Base-by-base conservation (phyloP, 2,329 filamentous ascomycete species). In the Cladophialophora exuberans region DNA sequence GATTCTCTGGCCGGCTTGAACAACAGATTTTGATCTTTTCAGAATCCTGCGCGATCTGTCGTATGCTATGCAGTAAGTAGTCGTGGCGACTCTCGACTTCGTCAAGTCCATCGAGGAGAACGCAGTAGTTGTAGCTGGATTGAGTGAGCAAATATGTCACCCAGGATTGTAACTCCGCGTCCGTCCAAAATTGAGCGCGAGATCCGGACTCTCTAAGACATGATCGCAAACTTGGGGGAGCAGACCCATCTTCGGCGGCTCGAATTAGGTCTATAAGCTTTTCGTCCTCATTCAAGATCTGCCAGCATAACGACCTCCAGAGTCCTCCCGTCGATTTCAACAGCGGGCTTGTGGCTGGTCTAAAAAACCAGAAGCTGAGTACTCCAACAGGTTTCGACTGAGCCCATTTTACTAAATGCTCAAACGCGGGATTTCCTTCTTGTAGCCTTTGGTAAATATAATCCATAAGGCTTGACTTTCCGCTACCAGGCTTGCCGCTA, bases 401-500 rank as follows among this genome's bases (percentile, higher is more conserved):
- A 6, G 49, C 49, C 54, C 54, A 57, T 53, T n/a, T n/a, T 49
- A 38, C 26, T 6, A 57, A 33, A 28, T 25, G 17, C 11, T 7
- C 31, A 10, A 22, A 39, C 4, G 15, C 33, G 11, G 15, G 4
- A 4, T 18, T 6, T 6, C 20, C n/a, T 3, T 31, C 9, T 13
- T 41, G 35, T 15, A 53, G 17, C 17, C 56, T 38, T 4, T 52
- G 30, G 23, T 59, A 49, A 4, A 62, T 39, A 23, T 54, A 66
- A n/a, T 45, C 43, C 64, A 64, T 62, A 13, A 65, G 39, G 1
- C 57, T 62, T 3, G 60, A 61, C 52, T 65, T 66, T 1, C 64
- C 63, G 2, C 60, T 51, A n/a, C 64, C 64, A 9, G 63, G 60
- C 22, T 66, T 64, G 9, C 63, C 63, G 25, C 57, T 60, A 15